These are phyloP conservation scores for Auricularia heimuer DNA, from an alignment of 768 basidiomycete genomes.

Conservation along the genomic window DNA sequence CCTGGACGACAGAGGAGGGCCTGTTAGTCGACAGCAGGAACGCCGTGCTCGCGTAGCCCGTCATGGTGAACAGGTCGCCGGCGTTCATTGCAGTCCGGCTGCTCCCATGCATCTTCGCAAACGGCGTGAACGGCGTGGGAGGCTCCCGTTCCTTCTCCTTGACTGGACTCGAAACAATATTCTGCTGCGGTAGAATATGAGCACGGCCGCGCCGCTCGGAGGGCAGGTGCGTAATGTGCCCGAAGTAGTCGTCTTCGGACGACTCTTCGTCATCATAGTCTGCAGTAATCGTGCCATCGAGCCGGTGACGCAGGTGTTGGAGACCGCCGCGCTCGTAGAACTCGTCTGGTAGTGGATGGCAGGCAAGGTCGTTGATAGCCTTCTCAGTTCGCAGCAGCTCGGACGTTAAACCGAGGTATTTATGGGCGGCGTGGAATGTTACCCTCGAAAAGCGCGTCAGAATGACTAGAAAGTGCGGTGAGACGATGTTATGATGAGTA, in stretches of 20 bases:
- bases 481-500: conserved; percentile 1
- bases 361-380: conserved; percentile 93
- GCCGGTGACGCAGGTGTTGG: conserved; percentile 81
- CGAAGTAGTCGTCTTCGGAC: conserved; percentile 47
- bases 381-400: conserved; percentile 96
- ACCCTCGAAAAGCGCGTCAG: conserved; percentile 93
- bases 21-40: conserved; percentile 12
- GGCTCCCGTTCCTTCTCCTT: neutral
- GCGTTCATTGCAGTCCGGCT: conserved; percentile 54
- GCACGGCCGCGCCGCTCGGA: neutral
- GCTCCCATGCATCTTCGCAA: conserved; percentile 8
- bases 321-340: conserved; percentile 93
- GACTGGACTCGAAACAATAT: neutral
- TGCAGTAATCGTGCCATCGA: conserved; percentile 45
- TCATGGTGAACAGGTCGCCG: conserved; percentile 62
- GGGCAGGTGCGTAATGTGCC: neutral
- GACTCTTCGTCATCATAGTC: conserved; percentile 29
- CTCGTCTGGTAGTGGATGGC: conserved; percentile 80
- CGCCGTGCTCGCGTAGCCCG: conserved; percentile 26
- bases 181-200: neutral
- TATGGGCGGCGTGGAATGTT: conserved; percentile 95
- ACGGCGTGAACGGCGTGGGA: conserved; percentile 11
- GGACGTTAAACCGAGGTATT: conserved; percentile 87
- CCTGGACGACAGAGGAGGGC: neutral
- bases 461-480: conserved; percentile 48